phyloP scores from a whole-genome alignment of 495 filamentous ascomycete species.

The Aspergillus baeticus region DNA sequence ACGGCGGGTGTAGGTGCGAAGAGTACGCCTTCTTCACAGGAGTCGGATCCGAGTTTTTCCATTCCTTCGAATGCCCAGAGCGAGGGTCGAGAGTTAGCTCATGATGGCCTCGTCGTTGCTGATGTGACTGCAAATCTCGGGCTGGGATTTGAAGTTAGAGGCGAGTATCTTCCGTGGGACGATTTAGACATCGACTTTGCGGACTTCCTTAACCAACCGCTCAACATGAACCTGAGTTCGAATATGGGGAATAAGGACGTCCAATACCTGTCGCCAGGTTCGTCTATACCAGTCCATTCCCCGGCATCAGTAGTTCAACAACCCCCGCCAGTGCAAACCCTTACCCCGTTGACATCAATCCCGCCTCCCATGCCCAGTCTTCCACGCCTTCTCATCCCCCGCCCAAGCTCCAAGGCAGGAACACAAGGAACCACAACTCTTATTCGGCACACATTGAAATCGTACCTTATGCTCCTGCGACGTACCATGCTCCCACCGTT shows the following conservation, averaged over 20 bases:
- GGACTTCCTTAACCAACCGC: slow-evolving; percentile 8
- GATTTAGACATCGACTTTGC: slow-evolving; percentile 26
- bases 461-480: slow-evolving; percentile 42
- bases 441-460: slow-evolving; percentile 42
- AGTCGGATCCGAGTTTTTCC: too few species aligned
- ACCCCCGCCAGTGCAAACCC: not conserved
- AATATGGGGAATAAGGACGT: too few species aligned
- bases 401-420: slow-evolving; percentile 27
- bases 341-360: not conserved
- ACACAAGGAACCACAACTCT: slow-evolving; percentile 35
- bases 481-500: slow-evolving; percentile 36
- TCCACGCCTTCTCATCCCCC: slow-evolving; percentile 30
- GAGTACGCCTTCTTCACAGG: not conserved
- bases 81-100: not conserved
- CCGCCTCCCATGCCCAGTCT: not conserved
- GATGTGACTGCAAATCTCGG: not conserved
- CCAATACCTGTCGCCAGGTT: too few species aligned
- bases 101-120: not conserved
- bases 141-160: slow-evolving; percentile 5
- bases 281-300: too few species aligned
- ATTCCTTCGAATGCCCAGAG: too few species aligned
- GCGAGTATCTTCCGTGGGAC: not conserved
- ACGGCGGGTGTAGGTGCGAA: not conserved
- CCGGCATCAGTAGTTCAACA: too few species aligned
- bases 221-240: not conserved